Evolutionary conservation across 73 alveolate species (phyloP), one percentile per base, ranked within the genome.

Genomic region (Paraurostyla sp.): DNA sequence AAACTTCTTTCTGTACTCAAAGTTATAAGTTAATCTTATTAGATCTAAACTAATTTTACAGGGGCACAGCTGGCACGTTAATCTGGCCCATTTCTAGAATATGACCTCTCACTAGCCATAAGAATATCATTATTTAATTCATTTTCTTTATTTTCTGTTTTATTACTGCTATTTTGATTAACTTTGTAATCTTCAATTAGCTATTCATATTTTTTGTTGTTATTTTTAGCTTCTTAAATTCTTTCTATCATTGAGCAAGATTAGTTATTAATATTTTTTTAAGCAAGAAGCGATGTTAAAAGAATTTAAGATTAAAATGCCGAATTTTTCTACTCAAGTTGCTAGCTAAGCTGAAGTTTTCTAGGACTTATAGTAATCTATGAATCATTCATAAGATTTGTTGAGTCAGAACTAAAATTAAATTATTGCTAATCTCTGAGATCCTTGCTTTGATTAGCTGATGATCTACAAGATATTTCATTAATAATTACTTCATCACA

Each of bases 391-490:
- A n/a, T n/a, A n/a, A n/a, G n/a, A n/a, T n/a, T n/a, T n/a, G n/a
- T n/a, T n/a, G n/a, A n/a, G n/a, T n/a, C n/a, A n/a, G n/a, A n/a
- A n/a, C n/a, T n/a, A n/a, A n/a, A n/a, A n/a, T n/a, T n/a, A n/a
- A n/a, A n/a, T n/a, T n/a, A n/a, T n/a, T n/a, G n/a, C n/a, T n/a
- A n/a, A n/a, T n/a, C 18, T 46, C 57, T 46, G 57, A 15, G 13
- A 46, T 73, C 86, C 46, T 73, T 73, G 50, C 86, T 73, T 13
- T 43, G 42, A 36, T 73, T 71, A 13, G 86, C 46, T 13, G 86
- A 73, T 43, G 86, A 73, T 22, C 86, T 20, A 48, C 71, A 73
- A 48, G 86, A 73, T 33, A 73, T 73, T 73, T 73, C 86, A 32
- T 51, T 56, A 7, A 73, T 38, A 11, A 13, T 43, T 2, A 73